Conservation (phyloP, 2,329 filamentous ascomycete species). For the Cladophialophora bantiana region DNA sequence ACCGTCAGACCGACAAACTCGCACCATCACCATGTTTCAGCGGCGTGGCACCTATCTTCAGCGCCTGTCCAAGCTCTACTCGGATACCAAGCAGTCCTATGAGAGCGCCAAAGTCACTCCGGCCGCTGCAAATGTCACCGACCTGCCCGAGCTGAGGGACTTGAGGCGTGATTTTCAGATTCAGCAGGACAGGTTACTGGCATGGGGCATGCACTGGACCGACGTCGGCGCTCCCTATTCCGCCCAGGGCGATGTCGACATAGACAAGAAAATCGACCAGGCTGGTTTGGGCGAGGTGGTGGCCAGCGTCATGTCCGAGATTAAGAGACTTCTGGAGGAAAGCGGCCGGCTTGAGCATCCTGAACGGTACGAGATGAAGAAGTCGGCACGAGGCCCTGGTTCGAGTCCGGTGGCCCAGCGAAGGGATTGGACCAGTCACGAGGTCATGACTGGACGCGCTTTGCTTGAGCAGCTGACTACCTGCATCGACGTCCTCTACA, state of each 20-base stretch:
- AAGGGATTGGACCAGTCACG: constrained; percentile 40
- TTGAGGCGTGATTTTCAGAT: constrained; percentile 67
- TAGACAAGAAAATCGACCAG: constrained; percentile 67
- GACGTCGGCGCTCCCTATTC: constrained; percentile 53
- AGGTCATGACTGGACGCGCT: constrained; percentile 39
- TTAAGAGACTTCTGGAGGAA: constrained; percentile 68
- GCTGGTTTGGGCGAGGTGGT: constrained; percentile 70
- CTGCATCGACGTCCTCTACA: constrained; percentile 70
- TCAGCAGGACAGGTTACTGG: constrained; percentile 68
- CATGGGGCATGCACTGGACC: constrained; percentile 72
- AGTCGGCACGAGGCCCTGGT: constrained; percentile 43
- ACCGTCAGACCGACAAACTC: neutral
- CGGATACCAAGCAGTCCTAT: constrained; percentile 68
- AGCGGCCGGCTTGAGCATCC: constrained; percentile 63
- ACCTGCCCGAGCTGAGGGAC: constrained; percentile 61
- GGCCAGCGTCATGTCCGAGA: constrained; percentile 68
- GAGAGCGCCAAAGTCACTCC: constrained; percentile 60
- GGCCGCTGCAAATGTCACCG: constrained; percentile 49
- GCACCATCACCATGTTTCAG: constrained; percentile 32
- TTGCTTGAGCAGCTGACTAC: constrained; percentile 66
- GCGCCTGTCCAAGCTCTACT: constrained; percentile 65
- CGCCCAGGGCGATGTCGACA: constrained; percentile 51
- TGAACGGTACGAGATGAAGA: constrained; percentile 42
- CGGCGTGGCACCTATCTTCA: constrained; percentile 33
- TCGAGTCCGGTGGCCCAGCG: constrained; percentile 31